Conservation (phyloP, 1,284 basidiomycete genomes). For the Moesziomyces antarcticus region DNA sequence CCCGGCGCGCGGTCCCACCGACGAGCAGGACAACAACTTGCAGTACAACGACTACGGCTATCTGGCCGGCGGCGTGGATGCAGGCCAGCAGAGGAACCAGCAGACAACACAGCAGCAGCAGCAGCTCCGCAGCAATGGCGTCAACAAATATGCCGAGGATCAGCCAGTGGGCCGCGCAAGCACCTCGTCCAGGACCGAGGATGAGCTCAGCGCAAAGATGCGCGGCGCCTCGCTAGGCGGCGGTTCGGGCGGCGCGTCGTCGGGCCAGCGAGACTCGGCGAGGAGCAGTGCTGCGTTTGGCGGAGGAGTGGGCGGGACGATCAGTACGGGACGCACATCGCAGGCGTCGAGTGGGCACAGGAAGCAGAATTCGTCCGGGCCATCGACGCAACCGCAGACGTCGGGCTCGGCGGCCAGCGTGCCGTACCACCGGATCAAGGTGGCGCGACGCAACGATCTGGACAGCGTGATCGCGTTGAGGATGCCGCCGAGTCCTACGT, state of each 20-base stretch:
- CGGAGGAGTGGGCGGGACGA: constrained; percentile 6
- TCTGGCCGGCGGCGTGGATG: constrained; percentile 23
- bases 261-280: constrained; percentile 30
- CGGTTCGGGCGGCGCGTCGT: constrained; percentile 13
- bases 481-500: constrained; percentile 92
- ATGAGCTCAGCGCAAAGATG: constrained; percentile 34
- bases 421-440: constrained; percentile 87
- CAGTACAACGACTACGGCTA: constrained; percentile 46
- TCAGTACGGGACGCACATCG: constrained; percentile 30
- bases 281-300: constrained; percentile 33
- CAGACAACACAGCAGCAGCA: constrained; percentile 10
- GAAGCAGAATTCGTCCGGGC: constrained; percentile 40
- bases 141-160: constrained; percentile 47
- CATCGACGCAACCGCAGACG: constrained; percentile 18
- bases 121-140: constrained; percentile 26
- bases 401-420: constrained; percentile 48
- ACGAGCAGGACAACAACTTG: constrained; percentile 19
- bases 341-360: constrained; percentile 44
- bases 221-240: constrained; percentile 32
- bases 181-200: constrained; percentile 25
- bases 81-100: constrained; percentile 14
- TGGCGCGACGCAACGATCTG: constrained; percentile 83
- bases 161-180: constrained; percentile 39
- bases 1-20: constrained; percentile 24
- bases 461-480: constrained; percentile 96